Conservation (phyloP, 2,329 filamentous ascomycete species). For the Colletotrichum sp. region DNA sequence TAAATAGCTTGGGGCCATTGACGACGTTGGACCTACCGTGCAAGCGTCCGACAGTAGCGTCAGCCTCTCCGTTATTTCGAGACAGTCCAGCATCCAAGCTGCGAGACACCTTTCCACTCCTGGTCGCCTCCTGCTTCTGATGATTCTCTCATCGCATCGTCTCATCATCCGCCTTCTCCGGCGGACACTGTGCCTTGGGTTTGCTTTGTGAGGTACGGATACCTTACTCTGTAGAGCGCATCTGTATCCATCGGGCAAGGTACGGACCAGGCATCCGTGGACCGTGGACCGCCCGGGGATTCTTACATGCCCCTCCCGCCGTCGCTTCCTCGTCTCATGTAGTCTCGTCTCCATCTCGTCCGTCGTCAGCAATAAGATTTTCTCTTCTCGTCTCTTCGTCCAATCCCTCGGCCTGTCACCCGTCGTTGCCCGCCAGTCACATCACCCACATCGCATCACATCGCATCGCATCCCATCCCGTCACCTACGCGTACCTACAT, state of each 20-base stretch:
- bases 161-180: not conserved
- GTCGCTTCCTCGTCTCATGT: not conserved
- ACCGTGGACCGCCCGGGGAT: not conserved
- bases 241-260: not conserved
- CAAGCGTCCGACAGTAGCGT: constrained; percentile 20
- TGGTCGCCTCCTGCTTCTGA: not conserved
- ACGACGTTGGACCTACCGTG: constrained; percentile 19
- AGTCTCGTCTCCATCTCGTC: not conserved
- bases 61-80: constrained; percentile 18
- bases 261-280: not conserved
- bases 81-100: constrained; percentile 5
- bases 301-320: not conserved
- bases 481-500: constrained; percentile 7
- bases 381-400: not conserved
- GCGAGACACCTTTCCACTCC: not conserved
- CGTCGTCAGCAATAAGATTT: not conserved
- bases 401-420: not conserved
- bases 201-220: not conserved
- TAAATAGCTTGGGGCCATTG: not conserved
- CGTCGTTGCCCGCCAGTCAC: not conserved
- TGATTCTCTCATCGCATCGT: not conserved
- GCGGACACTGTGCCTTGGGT: not conserved
- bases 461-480: constrained; percentile 6
- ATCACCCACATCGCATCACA: constrained; percentile 12
- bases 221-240: not conserved